A percentile compares a stretch with the other conserved stretches of the same genome.
phyloP scores from a whole-genome alignment of 495 filamentous ascomycete species.

The Penicillium bovifimosum region DNA sequence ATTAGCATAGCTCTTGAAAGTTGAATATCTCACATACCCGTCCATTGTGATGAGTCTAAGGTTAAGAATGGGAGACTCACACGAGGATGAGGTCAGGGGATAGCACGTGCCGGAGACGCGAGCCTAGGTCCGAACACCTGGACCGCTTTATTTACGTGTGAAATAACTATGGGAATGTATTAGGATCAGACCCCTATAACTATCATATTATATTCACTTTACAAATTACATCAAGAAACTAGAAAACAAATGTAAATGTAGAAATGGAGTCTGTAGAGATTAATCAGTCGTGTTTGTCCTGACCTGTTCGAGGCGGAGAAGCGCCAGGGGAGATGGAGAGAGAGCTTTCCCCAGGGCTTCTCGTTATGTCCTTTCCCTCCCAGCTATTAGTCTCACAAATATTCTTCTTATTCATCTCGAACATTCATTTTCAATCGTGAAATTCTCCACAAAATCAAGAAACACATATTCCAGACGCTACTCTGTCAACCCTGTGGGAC shows the following conservation, averaged over 20 bases:
- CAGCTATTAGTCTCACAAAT: neutral
- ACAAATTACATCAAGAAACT: too few relatives aligned
- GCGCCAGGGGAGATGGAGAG: neutral
- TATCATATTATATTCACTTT: neutral
- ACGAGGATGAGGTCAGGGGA: conserved; percentile 7
- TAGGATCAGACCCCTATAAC: too few relatives aligned
- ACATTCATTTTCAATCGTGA: neutral
- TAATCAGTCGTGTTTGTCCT: neutral
- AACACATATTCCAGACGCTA: neutral
- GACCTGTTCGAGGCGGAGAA: conserved; percentile 1
- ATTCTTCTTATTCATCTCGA: neutral
- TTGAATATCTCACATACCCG: conserved; percentile 13
- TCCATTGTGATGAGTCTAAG: conserved; percentile 17
- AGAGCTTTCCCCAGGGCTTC: neutral
- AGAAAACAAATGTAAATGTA: too few relatives aligned
- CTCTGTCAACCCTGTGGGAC: neutral
- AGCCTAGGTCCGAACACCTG: conserved; percentile 12
- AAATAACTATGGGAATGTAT: neutral
- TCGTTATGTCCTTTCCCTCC: neutral
- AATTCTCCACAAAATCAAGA: neutral
- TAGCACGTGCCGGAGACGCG: conserved; percentile 16
- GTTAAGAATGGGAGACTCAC: conserved; percentile 1
- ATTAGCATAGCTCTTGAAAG: neutral
- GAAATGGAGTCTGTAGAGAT: too few relatives aligned
- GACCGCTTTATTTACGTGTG: neutral